Evolutionary conservation across 2,329 filamentous ascomycete genomes (phyloP).

Genomic region (Mycosphaerella sp.): DNA sequence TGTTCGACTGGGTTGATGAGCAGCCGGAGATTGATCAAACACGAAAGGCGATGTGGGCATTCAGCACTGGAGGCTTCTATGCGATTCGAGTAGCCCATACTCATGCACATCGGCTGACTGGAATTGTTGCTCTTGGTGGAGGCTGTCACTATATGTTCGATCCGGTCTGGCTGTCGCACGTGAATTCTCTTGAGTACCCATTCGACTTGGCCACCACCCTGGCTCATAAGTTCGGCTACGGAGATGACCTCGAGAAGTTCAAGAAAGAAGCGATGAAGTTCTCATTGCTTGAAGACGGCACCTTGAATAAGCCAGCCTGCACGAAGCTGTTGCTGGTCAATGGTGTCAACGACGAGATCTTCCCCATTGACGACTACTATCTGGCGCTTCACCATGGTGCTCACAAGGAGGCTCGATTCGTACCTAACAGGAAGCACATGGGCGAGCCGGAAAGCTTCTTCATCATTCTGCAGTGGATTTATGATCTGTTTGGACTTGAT

Average conservation of each 20-base stretch:
- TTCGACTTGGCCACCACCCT: conserved; percentile 51
- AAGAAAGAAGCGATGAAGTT: conserved; percentile 46
- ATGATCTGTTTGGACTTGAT: conserved; percentile 43
- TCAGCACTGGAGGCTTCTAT: conserved; percentile 55
- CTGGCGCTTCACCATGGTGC: conserved; percentile 48
- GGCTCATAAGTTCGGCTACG: conserved; percentile 45
- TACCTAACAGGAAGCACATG: conserved; percentile 44
- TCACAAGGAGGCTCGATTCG: conserved; percentile 48
- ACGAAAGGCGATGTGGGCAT: conserved; percentile 50
- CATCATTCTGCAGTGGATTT: conserved; percentile 46
- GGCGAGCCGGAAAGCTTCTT: conserved; percentile 46
- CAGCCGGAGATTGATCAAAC: conserved; percentile 45
- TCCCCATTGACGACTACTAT: conserved; percentile 56
- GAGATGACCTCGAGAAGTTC: conserved; percentile 39
- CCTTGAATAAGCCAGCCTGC: conserved; percentile 46
- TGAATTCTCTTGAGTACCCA: conserved; percentile 53
- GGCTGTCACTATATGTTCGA: conserved; percentile 56
- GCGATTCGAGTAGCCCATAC: conserved; percentile 53
- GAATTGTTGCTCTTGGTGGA: conserved; percentile 50
- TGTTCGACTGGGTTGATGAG: conserved; percentile 50
- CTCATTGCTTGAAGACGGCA: conserved; percentile 50
- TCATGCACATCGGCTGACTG: conserved; percentile 46
- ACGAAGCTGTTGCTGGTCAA: conserved; percentile 51
- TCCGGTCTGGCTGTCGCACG: conserved; percentile 47
- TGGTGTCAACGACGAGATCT: conserved; percentile 54